These are phyloP conservation scores for Sequoia sempervirens DNA, from an alignment of 75 land plant genomes.

Conservation along the genomic window DNA sequence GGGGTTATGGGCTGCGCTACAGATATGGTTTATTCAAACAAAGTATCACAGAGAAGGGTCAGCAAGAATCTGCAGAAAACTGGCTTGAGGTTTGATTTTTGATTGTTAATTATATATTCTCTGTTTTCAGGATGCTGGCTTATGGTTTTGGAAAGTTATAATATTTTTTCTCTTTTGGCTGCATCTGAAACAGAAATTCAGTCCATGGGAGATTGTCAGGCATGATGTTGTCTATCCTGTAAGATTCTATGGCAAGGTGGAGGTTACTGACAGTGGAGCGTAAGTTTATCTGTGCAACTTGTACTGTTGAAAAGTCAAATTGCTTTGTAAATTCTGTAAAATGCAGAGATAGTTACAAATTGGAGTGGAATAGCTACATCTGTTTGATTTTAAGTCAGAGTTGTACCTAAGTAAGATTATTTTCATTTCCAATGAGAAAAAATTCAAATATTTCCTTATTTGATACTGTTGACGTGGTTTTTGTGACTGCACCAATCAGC, in stretches of 20 bases:
- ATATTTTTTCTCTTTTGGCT: neutral
- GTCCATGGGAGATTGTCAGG: slow-evolving; percentile 93
- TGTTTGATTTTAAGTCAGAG: neutral
- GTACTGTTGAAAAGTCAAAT: neutral
- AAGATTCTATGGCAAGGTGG: slow-evolving; percentile 83
- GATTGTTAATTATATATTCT: neutral
- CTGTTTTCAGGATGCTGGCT: neutral
- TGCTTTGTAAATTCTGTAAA: neutral
- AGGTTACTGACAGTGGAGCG: slow-evolving; percentile 53
- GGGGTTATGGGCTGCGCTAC: slow-evolving; percentile 90
- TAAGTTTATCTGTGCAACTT: slow-evolving; percentile 32
- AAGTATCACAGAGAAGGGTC: slow-evolving; percentile 67
- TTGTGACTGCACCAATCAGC: too few relatives aligned
- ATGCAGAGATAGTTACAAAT: neutral
- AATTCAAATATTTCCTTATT: neutral
- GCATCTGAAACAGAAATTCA: slow-evolving; percentile 59
- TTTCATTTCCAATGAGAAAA: neutral
- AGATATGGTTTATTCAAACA: slow-evolving; percentile 91
- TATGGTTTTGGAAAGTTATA: neutral
- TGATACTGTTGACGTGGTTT: too few relatives aligned
- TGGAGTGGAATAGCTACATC: neutral
- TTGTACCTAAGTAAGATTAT: neutral
- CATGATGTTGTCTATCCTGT: slow-evolving; percentile 76
- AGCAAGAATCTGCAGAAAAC: slow-evolving; percentile 86
- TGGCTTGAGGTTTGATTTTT: slow-evolving; percentile 78